Percentiles rank a stretch among this genome's conserved stretches.
Conservation (phyloP, 352 stramenopile genomes). For the Pythium brassicae region DNA sequence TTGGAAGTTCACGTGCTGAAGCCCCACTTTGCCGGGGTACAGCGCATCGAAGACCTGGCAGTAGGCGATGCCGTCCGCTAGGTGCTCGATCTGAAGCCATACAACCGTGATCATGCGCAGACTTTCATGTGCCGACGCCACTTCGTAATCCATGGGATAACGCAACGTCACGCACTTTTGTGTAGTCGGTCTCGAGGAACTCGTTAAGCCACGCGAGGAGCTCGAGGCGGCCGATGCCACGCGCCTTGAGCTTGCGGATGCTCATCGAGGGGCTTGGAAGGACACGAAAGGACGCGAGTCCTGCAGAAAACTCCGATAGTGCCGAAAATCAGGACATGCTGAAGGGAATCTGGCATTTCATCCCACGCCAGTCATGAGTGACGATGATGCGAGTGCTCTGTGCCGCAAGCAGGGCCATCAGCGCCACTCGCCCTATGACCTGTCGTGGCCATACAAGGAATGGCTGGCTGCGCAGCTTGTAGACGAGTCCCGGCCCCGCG, state of each 20-base stretch:
- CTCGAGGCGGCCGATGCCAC: slow-evolving; percentile 72
- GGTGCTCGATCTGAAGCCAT: slow-evolving; percentile 46
- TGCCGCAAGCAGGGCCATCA: neutral
- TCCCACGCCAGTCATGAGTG: no score
- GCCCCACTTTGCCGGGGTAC: slow-evolving; percentile 58
- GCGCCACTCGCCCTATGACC: neutral
- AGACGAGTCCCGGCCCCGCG: slow-evolving; percentile 4
- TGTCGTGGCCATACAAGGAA: slow-evolving; percentile 4
- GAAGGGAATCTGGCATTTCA: no score
- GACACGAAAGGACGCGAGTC: neutral
- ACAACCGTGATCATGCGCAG: no score
- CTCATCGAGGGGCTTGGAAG: slow-evolving; percentile 35
- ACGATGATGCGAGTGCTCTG: no score
- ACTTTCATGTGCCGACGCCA: neutral
- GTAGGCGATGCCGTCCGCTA: slow-evolving; percentile 77
- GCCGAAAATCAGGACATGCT: no score
- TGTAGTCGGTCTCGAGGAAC: slow-evolving; percentile 80
- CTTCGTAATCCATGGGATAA: neutral
- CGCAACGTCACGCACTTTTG: slow-evolving; percentile 31
- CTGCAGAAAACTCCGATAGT: neutral
- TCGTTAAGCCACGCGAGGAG: slow-evolving; percentile 77
- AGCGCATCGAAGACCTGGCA: slow-evolving; percentile 72
- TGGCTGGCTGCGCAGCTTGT: slow-evolving; percentile 5
- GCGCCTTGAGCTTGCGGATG: slow-evolving; percentile 70
- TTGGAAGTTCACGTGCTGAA: slow-evolving; percentile 60